Conservation (phyloP, 768 basidiomycete species). For the Tulasnella sp. region DNA sequence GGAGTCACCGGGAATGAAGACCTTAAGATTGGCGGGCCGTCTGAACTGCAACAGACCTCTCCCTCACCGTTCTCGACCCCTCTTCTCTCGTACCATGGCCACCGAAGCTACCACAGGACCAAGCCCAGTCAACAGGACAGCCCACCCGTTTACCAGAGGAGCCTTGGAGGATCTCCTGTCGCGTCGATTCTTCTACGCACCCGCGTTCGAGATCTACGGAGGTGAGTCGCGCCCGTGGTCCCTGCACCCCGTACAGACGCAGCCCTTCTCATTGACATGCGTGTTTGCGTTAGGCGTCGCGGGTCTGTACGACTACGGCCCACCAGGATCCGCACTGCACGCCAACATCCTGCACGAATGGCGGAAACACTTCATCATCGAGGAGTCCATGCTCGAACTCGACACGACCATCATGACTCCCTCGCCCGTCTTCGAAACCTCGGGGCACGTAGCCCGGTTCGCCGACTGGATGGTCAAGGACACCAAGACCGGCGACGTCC, state of each 20-base stretch:
- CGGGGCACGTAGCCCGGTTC: conserved; percentile 96
- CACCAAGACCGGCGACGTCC: conserved; percentile 89
- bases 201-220: conserved; percentile 98
- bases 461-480: conserved; percentile 99
- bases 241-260: too few species aligned
- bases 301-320: conserved; percentile 97
- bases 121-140: conserved; percentile 71
- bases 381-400: conserved; percentile 97
- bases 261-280: too few species aligned
- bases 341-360: conserved; percentile 97
- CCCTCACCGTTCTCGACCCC: neutral
- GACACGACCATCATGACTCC: conserved; percentile 99
- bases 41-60: neutral
- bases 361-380: conserved; percentile 97
- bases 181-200: conserved; percentile 95
- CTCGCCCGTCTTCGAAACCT: conserved; percentile 90
- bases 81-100: neutral
- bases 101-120: conserved; percentile 19
- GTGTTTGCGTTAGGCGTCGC: conserved; percentile 74
- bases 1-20: conserved; percentile 11
- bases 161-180: conserved; percentile 84
- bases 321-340: conserved; percentile 92
- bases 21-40: neutral
- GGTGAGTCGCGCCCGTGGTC: conserved; percentile 65
- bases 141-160: conserved; percentile 83